A percentile compares a stretch with the other conserved stretches of the same genome.
These are phyloP conservation scores for Trichothecium roseum DNA, from an alignment of 2,329 filamentous ascomycete genomes.

Conservation along the genomic window DNA sequence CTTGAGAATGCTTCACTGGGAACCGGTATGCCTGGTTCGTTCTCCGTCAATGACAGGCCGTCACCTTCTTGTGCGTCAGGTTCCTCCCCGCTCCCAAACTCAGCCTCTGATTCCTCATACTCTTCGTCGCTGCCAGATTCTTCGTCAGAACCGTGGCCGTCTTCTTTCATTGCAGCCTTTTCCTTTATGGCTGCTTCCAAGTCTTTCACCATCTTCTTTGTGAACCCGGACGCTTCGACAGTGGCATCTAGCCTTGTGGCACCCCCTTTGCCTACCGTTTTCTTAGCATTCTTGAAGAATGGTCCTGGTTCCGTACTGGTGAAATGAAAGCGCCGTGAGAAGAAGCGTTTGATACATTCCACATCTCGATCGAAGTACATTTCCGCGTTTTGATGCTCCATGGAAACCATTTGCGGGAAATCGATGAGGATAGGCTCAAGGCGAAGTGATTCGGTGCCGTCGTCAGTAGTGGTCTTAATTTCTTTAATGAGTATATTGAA, in stretches of 20 bases:
- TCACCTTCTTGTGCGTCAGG: background rate
- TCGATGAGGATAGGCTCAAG: conserved; percentile 84
- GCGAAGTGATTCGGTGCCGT: conserved; percentile 28
- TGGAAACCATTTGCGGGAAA: conserved; percentile 96
- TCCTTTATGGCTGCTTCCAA: conserved; percentile 82
- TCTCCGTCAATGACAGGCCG: no score
- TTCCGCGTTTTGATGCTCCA: conserved; percentile 85
- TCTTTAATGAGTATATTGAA: conserved; percentile 97
- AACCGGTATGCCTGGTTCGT: no score
- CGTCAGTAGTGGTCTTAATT: conserved; percentile 29
- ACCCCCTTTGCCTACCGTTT: conserved; percentile 55
- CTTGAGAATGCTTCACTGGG: conserved; percentile 15
- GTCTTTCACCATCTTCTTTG: conserved; percentile 93
- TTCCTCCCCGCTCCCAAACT: conserved; percentile 2
- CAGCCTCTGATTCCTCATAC: conserved; percentile 2
- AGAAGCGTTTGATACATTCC: conserved; percentile 90
- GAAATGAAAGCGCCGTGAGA: conserved; percentile 81
- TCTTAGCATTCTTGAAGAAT: conserved; percentile 75
- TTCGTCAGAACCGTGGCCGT: conserved; percentile 15
- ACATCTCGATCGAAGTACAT: conserved; percentile 98
- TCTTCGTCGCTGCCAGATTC: conserved; percentile 10
- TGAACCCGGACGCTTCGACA: conserved; percentile 89
- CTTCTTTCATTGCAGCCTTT: conserved; percentile 44
- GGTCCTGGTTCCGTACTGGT: conserved; percentile 72
- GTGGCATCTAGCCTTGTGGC: conserved; percentile 69